Percentiles rank a stretch among this genome's conserved stretches.
phyloP scores from a whole-genome alignment of 768 basidiomycete species.

The Panus rudis region DNA sequence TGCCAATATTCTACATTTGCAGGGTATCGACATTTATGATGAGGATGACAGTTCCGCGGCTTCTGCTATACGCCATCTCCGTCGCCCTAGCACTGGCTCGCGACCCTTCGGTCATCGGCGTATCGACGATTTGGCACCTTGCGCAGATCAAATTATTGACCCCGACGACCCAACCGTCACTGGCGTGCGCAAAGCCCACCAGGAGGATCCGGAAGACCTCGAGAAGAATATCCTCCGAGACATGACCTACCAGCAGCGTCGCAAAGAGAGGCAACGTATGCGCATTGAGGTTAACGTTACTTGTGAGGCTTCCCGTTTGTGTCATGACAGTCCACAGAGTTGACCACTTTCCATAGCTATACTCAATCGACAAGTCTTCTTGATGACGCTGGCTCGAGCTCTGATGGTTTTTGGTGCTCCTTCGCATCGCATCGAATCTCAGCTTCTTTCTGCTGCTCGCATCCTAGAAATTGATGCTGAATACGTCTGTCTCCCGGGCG shows the following conservation, averaged over 20 bases:
- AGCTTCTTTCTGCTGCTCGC: constrained; percentile 79
- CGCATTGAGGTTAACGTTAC: constrained; percentile 72
- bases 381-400: constrained; percentile 78
- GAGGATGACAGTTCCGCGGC: constrained; percentile 8
- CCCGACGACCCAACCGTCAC: constrained; percentile 69
- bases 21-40: constrained; percentile 29
- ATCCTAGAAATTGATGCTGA: constrained; percentile 90
- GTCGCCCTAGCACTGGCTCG: constrained; percentile 2
- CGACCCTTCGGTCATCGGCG: constrained; percentile 20
- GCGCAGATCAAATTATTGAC: constrained; percentile 51
- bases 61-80: too few species aligned
- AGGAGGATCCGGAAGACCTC: constrained; percentile 55
- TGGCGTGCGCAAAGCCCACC: constrained; percentile 39
- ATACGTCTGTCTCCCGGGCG: constrained; percentile 77
- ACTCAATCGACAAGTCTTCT: constrained; percentile 74
- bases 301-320: constrained; percentile 35
- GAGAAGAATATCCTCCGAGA: constrained; percentile 53
- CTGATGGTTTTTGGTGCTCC: constrained; percentile 92
- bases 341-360: constrained; percentile 45
- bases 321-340: neutral
- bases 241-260: constrained; percentile 62
- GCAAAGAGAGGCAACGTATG: constrained; percentile 57
- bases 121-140: constrained; percentile 38
- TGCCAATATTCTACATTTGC: constrained; percentile 46
- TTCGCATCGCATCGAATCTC: constrained; percentile 90